Percentiles rank a stretch among this genome's conserved stretches.
phyloP scores from a whole-genome alignment of 2,329 filamentous ascomycete species.

The Penicillium sp. region DNA sequence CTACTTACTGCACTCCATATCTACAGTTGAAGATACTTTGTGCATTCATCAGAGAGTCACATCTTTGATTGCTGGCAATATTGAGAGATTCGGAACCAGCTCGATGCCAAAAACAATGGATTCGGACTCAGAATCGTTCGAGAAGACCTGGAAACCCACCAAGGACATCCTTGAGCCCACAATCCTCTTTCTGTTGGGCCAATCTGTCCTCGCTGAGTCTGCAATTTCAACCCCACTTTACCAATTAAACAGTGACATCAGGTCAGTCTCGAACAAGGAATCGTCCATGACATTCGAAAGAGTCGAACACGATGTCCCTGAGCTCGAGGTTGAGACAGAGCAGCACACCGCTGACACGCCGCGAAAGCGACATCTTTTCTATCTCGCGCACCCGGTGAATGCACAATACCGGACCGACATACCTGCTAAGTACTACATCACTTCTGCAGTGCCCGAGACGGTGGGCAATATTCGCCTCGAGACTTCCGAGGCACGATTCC shows the following conservation, averaged over 20 bases:
- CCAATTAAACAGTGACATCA: neutral
- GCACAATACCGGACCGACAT: slow-evolving; percentile 17
- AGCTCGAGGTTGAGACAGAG: neutral
- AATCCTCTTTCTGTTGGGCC: neutral
- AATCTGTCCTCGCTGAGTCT: neutral
- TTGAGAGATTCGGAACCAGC: neutral
- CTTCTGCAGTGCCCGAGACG: neutral
- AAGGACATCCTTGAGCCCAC: neutral
- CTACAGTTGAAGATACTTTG: neutral
- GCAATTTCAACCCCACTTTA: neutral
- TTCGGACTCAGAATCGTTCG: neutral
- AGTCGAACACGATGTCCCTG: neutral
- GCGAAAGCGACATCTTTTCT: slow-evolving; percentile 1
- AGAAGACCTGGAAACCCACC: neutral
- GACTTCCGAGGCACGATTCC: neutral
- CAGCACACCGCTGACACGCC: neutral
- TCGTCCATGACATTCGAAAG: slow-evolving; percentile 1
- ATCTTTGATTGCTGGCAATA: neutral
- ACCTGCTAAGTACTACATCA: slow-evolving; percentile 16
- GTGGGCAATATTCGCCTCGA: slow-evolving; percentile 18
- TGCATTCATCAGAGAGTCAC: too few relatives aligned
- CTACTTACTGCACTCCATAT: neutral
- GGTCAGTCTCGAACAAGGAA: neutral
- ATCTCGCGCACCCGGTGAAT: slow-evolving; percentile 15
- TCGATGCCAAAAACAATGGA: neutral